Percentiles rank a stretch among this genome's conserved stretches.
Evolutionary conservation across 352 stramenopile species (phyloP).

Genomic region (Chrysophaeum taylorii): DNA sequence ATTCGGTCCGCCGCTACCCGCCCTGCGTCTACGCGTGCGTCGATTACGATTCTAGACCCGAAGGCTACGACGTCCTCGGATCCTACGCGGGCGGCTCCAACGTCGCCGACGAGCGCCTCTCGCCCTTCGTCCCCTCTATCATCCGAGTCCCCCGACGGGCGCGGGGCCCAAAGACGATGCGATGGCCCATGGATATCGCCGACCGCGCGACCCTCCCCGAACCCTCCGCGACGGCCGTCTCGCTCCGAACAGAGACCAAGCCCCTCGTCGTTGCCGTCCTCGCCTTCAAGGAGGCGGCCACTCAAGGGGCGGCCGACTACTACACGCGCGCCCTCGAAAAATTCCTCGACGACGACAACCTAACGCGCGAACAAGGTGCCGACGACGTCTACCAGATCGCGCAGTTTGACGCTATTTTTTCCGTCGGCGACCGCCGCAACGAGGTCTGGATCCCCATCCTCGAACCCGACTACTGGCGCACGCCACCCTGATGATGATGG

Average conservation of each 20-base stretch:
- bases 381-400: conserved; percentile 35
- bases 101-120: conserved; percentile 27
- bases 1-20: conserved; percentile 54
- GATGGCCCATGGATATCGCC: conserved; percentile 47
- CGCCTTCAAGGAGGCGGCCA: conserved; percentile 45
- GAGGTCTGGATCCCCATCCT: conserved; percentile 58
- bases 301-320: conserved; percentile 47
- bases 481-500: too few relatives aligned
- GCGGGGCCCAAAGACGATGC: conserved; percentile 47
- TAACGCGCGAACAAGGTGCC: conserved; percentile 24
- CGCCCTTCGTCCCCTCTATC: conserved; percentile 43
- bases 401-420: conserved; percentile 60
- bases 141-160: conserved; percentile 25
- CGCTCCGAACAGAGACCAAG: too few relatives aligned
- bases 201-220: conserved; percentile 7
- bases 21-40: conserved; percentile 34
- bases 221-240: neutral
- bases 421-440: conserved; percentile 46
- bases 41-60: conserved; percentile 44
- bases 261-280: conserved; percentile 49
- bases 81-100: conserved; percentile 35
- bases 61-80: conserved; percentile 47
- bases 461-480: too few relatives aligned
- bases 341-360: conserved; percentile 38
- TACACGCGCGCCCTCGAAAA: conserved; percentile 37